phyloP scores from a whole-genome alignment of 2,329 filamentous ascomycete species.

The Fusarium lateritium region DNA sequence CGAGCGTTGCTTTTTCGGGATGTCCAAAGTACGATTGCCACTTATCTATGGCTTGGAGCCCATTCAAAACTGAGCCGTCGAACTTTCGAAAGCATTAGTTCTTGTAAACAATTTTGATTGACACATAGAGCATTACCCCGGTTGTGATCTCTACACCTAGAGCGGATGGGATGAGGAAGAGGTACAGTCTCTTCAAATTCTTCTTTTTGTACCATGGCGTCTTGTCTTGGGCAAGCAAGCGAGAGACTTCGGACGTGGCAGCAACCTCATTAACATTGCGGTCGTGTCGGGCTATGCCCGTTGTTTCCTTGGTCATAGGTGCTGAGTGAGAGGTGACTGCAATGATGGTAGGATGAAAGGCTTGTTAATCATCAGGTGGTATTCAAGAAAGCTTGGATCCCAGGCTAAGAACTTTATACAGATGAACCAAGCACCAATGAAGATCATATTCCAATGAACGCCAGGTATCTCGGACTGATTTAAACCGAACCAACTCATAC shows the following conservation, averaged over 20 bases:
- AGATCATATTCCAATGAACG: not conserved
- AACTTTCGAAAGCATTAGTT: not conserved
- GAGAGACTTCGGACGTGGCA: conserved; percentile 7
- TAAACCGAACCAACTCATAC: not conserved
- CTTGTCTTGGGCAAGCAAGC: conserved; percentile 5
- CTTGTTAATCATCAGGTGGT: no score
- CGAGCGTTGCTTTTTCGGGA: conserved; percentile 20
- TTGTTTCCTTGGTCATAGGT: conserved; percentile 11
- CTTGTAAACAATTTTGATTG: not conserved
- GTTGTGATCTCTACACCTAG: conserved; percentile 15
- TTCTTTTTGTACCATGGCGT: conserved; percentile 13
- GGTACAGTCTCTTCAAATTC: conserved; percentile 6
- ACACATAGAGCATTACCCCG: not conserved
- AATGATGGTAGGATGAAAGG: not conserved
- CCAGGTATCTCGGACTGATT: not conserved
- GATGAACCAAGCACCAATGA: not conserved
- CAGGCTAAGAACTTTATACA: not conserved
- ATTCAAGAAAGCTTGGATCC: not conserved
- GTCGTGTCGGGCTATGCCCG: conserved; percentile 9
- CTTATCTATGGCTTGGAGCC: conserved; percentile 28
- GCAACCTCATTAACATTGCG: conserved; percentile 4
- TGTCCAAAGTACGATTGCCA: conserved; percentile 37
- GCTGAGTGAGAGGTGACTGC: not conserved
- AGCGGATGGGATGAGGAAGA: conserved; percentile 2
- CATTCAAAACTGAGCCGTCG: conserved; percentile 18